phyloP scores from a whole-genome alignment of 2,329 filamentous ascomycete species.

The Simplicillium sp. region DNA sequence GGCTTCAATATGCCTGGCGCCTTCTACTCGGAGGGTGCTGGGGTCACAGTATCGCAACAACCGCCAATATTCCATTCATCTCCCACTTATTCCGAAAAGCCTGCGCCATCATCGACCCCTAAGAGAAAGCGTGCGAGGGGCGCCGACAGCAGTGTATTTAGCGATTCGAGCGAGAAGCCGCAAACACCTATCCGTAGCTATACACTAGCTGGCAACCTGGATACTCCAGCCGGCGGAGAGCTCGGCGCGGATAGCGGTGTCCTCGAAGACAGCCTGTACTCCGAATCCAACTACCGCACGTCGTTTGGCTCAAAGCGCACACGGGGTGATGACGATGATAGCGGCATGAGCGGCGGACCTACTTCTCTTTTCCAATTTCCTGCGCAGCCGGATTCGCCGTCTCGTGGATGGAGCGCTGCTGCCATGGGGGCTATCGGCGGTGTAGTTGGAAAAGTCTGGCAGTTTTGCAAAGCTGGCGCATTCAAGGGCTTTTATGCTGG shows the following conservation, averaged over 20 bases:
- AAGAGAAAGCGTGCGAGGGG: slow-evolving; percentile 37
- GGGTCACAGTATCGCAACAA: neutral
- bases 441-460: slow-evolving; percentile 70
- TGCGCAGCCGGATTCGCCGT: slow-evolving; percentile 15
- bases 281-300: slow-evolving; percentile 45
- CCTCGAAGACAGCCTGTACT: slow-evolving; percentile 46
- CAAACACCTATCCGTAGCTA: slow-evolving; percentile 24
- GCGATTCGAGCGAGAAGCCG: slow-evolving; percentile 8
- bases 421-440: slow-evolving; percentile 55
- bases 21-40: slow-evolving; percentile 21
- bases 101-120: slow-evolving; percentile 6
- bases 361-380: slow-evolving; percentile 22
- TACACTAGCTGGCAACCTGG: slow-evolving; percentile 43
- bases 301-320: slow-evolving; percentile 38
- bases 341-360: slow-evolving; percentile 17
- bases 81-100: neutral
- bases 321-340: slow-evolving; percentile 24
- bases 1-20: slow-evolving; percentile 25
- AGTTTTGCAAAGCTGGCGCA: slow-evolving; percentile 66
- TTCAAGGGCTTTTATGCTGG: slow-evolving; percentile 85
- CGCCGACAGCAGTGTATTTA: slow-evolving; percentile 12
- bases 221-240: slow-evolving; percentile 30
- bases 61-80: neutral
- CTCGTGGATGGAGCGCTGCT: slow-evolving; percentile 43
- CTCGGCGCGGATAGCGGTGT: slow-evolving; percentile 21